Evolutionary conservation across 2,329 filamentous ascomycete species (phyloP), one percentile per base, ranked within the genome.

Genomic region (Shiraia bambusicola): DNA sequence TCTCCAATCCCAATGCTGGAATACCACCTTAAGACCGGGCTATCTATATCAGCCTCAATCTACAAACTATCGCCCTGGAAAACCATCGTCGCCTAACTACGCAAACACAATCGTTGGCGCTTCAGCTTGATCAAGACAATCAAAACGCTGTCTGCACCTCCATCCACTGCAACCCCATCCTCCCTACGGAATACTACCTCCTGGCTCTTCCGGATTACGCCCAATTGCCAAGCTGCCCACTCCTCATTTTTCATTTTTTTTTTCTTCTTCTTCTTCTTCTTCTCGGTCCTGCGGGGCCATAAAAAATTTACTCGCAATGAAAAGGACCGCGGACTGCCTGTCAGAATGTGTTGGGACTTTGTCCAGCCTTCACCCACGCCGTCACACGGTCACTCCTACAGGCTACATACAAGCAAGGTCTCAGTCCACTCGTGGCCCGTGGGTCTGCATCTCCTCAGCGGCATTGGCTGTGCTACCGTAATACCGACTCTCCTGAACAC

Each of bases 11-110:
- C n/a, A n/a, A n/a, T n/a, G n/a, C n/a, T n/a, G n/a, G n/a, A n/a
- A 50, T 44, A 43, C 32, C 47, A 44, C 46, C 29, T 33, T 27
- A 30, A 29, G 41, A 28, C 34, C 40, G 42, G 45, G 43, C 33
- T 42, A 34, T 40, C 25, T 34, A 47, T 46, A 42, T 45, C 12
- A 39, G 37, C 10, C n/a, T 29, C 33, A 35, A 28, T 37, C 25
- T 29, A 32, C 19, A 15, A 12, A n/a, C n/a, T n/a, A n/a, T n/a
- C n/a, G n/a, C n/a, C n/a, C 34, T 19, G 12, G 29, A 35, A 30
- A 27, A 9, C 30, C 37, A 13, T 38, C 29, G 24, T 42, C 24
- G 27, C 24, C 17, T n/a, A n/a, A n/a, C n/a, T 15, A 28, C 10
- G 37, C 50, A 34, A 47, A 34, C 31, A 19, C 12, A 32, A 42